Percentiles rank a stretch among this genome's conserved stretches.
Evolutionary conservation across 1,284 basidiomycete genomes (phyloP).

Genomic region (Apiotrichum gamsii): DNA sequence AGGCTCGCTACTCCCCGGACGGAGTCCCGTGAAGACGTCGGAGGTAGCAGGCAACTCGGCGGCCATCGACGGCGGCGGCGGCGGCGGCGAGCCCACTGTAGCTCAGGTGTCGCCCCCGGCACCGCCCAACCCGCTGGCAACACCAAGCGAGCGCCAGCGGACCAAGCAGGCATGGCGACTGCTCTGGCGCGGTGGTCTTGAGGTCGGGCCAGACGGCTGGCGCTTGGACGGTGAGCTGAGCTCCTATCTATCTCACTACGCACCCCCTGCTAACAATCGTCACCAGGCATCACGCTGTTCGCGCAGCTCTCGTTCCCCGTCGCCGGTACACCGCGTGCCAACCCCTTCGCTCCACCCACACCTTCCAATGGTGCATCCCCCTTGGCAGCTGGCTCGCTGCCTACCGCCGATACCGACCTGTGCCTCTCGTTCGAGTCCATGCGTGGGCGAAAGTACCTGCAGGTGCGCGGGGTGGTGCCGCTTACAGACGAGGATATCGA

Average conservation of each 20-base stretch:
- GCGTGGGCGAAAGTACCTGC: constrained; percentile 41
- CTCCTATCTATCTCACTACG: too few species aligned
- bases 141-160: neutral
- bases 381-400: neutral
- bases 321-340: neutral
- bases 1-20: neutral
- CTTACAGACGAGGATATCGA: constrained; percentile 35
- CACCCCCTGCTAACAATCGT: neutral
- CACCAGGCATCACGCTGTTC: constrained; percentile 40
- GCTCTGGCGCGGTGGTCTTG: constrained; percentile 45
- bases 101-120: too few species aligned
- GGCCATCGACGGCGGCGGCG: neutral
- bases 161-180: constrained; percentile 30
- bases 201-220: constrained; percentile 44
- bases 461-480: constrained; percentile 33
- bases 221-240: constrained; percentile 36
- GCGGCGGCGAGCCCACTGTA: too few species aligned
- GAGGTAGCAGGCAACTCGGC: neutral
- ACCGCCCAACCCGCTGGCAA: neutral
- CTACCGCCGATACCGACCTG: constrained; percentile 37
- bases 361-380: too few species aligned
- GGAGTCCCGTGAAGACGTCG: too few species aligned
- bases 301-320: constrained; percentile 29
- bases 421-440: constrained; percentile 46
- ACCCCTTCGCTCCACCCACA: constrained; percentile 10